Conservation (phyloP, 345 rosid species). For the Fremontodendron californicum region DNA sequence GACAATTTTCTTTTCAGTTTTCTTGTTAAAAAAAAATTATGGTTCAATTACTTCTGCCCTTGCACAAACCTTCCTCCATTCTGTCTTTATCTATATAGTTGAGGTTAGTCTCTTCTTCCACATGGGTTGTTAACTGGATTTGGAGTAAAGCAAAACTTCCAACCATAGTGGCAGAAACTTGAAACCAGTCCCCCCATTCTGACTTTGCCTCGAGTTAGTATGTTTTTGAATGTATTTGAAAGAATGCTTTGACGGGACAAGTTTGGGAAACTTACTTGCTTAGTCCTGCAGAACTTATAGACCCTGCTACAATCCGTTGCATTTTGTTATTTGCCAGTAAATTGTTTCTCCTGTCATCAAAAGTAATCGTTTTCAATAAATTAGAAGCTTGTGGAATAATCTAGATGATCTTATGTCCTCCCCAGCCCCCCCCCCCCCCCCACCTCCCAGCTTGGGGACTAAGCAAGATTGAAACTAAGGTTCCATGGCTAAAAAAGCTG, state of each 20-base stretch:
- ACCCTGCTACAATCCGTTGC: background rate
- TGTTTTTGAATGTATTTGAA: background rate
- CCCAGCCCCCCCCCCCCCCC: background rate
- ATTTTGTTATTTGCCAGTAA: background rate
- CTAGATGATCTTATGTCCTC: background rate
- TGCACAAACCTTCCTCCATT: background rate
- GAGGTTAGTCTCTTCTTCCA: background rate
- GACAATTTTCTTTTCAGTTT: background rate
- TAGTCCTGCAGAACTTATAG: background rate
- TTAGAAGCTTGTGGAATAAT: conserved; percentile 1
- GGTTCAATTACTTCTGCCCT: background rate
- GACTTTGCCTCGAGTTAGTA: background rate
- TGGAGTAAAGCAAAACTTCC: background rate
- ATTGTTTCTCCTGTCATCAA: background rate
- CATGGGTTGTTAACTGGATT: background rate
- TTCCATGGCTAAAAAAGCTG: background rate
- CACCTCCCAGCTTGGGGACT: background rate
- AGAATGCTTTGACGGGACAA: background rate
- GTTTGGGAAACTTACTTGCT: background rate
- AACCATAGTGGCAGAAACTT: background rate
- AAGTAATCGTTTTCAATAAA: background rate
- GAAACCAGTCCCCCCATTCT: background rate
- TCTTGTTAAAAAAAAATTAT: background rate
- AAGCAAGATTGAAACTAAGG: background rate
- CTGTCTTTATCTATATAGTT: background rate